Evolutionary conservation across 2,329 filamentous ascomycete species (phyloP), one percentile per base, ranked within the genome.

Genomic region (Ceratocystis diversiconidia): DNA sequence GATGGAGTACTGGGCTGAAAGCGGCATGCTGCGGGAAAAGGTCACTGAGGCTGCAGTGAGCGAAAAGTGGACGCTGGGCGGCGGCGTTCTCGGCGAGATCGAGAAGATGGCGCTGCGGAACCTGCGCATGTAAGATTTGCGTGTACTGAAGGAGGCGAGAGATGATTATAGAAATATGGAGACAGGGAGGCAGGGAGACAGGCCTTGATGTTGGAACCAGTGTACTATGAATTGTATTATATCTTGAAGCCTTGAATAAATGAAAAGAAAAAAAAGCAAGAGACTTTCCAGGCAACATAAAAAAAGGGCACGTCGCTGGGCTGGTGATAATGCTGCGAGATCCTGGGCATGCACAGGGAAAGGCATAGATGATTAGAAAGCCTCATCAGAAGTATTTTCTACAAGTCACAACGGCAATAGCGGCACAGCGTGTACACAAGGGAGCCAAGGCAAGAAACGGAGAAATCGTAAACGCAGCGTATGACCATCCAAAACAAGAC

Each of bases 1-100:
- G 70, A 87, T 97, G 85, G 91, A 96, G 78, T 97, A 96, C 77
- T 97, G 92, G 80, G 91, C 90, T 4, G 85, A 84, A 44, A 95
- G 90, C 74, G 94, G 92, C 12, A 79, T 96, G 73, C 74, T 95
- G 72, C 83, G 88, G 69, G 79, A 82, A 68, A 80, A 78, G 59
- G 80, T 96, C 62, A 86, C 89, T 71, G 85, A 92, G 72, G 78
- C 78, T 69, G 80, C 82, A 68, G 87, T 96, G 44, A 80, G 82
- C 25, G 88, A 95, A 79, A 89, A 90, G 77, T 95, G 92, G 91
- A 85, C 85, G 61, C 73, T 96, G 70, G 85, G 86, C 61, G 85
- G 88, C 71, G 92, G 92, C 17, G 82, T 92, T 63, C 80, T 96
- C 59, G 91, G 90, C 6, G 90, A 96, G 80, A 81, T 96, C 77